Percentiles rank a stretch among this genome's conserved stretches.
These are phyloP conservation scores for Mortierella sp. DNA, from an alignment of 371 early-diverging fungal genomes.

Conservation along the genomic window DNA sequence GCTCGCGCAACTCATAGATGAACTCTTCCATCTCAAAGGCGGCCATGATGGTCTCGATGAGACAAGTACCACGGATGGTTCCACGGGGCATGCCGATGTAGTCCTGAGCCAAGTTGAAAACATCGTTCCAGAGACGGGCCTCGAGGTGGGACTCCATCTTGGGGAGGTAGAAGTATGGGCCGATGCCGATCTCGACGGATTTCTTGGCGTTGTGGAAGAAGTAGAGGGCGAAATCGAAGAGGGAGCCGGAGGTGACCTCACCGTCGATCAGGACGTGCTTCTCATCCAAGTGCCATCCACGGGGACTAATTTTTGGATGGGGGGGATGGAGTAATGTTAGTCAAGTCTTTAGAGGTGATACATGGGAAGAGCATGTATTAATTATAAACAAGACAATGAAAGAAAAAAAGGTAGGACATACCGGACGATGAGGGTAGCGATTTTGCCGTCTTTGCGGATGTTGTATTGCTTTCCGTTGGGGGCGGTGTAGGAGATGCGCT, in stretches of 20 bases:
- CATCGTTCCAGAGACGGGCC: conserved; percentile 97
- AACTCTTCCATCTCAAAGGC: conserved; percentile 99
- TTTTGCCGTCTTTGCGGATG: conserved; percentile 84
- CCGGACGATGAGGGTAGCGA: conserved; percentile 93
- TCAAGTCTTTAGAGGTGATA: not conserved
- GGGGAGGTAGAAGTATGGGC: conserved; percentile 98
- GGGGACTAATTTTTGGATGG: conserved; percentile 71
- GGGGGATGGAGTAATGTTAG: conserved; percentile 11
- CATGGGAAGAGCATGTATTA: not conserved
- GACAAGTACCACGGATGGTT: conserved; percentile 95
- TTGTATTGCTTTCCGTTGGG: conserved; percentile 94
- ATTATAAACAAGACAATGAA: not conserved
- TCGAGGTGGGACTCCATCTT: conserved; percentile 98
- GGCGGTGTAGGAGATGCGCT: conserved; percentile 86
- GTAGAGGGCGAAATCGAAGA: conserved; percentile 97
- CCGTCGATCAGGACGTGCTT: conserved; percentile 94
- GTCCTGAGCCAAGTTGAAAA: conserved; percentile 95
- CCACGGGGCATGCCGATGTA: conserved; percentile 90
- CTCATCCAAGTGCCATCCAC: conserved; percentile 98
- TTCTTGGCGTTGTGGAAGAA: conserved; percentile 96
- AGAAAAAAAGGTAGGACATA: conserved; percentile 40
- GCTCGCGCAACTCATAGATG: conserved; percentile 96
- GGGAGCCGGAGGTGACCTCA: conserved; percentile 89
- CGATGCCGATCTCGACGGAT: conserved; percentile 83
- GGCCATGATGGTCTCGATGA: conserved; percentile 97